Evolutionary conservation across 108 stramenopile genomes (phyloP), one percentile per base, ranked within the genome.

Genomic region (Fragilaria crotonensis): DNA sequence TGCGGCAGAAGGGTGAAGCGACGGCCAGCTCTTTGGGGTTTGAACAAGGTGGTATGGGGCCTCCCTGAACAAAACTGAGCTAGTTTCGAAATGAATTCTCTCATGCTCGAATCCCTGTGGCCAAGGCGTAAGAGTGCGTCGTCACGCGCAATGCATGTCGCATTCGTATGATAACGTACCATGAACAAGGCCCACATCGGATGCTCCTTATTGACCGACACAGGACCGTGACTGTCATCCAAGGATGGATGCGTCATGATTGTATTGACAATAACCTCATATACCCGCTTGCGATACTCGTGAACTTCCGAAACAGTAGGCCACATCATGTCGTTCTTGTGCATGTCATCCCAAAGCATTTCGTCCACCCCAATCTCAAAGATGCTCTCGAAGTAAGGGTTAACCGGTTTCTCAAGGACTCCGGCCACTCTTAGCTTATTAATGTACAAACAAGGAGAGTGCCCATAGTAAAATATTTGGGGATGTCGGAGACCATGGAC

Each of bases 321-420:
- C 96, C 96, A 97, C 0, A 84, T 36, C 87, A 85, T 92, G 52
- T 89, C 85, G 53, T 91, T 85, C 60, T 91, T 84, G 44, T 91
- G 77, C 85, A 91, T 87, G 59, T 87, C 90, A 71, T 89, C 96
- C 96, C 96, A 97, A 0, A 86, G 68, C 96, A 97, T 97, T 71
- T 97, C 96, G 59, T 97, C 96, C 0, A 96, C 95, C 20, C 96
- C 96, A 4, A 91, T 87, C 59, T 95, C 96, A 52, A 95, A 94
- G 52, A 97, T 81, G 56, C 74, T 76, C 75, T 97, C 94, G 66
- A 93, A 87, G 66, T 93, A 84, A 19, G 81, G 65, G 64, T 87
- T 78, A 48, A 87, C 81, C 19, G 81, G 84, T 48, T 87, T 77
- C 25, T 49, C 22, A 25, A 96, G 33, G 1, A 95, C 79, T 11